Evolutionary conservation across 2,329 filamentous ascomycete species (phyloP).

Genomic region (Penicillium sp.): DNA sequence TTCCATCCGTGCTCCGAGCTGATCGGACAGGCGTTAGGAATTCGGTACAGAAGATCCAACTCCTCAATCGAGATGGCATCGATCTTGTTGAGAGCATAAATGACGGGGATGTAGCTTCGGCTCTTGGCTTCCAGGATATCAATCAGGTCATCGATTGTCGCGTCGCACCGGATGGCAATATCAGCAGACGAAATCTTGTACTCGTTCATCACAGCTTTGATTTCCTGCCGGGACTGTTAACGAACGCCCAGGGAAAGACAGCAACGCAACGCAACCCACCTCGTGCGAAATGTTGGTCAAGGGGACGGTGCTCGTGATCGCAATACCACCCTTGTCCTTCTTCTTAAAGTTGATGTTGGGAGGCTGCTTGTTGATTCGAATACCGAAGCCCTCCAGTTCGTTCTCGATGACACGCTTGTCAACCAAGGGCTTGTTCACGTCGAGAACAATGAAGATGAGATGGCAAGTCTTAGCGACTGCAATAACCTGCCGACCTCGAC

Average conservation of each 20-base stretch:
- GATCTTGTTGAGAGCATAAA: constrained; percentile 99
- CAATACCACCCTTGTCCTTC: constrained; percentile 97
- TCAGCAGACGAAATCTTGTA: constrained; percentile 96
- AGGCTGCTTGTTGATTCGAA: constrained; percentile 93
- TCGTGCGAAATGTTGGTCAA: constrained; percentile 90
- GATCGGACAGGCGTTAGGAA: constrained; percentile 94
- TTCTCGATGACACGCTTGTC: constrained; percentile 95
- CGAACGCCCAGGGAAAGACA: neutral
- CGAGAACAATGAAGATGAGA: constrained; percentile 96
- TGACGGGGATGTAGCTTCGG: constrained; percentile 95
- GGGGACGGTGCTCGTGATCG: constrained; percentile 91
- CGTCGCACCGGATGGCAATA: constrained; percentile 96
- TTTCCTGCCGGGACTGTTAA: constrained; percentile 57
- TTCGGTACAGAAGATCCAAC: constrained; percentile 90
- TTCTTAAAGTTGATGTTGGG: constrained; percentile 99
- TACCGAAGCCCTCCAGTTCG: constrained; percentile 95
- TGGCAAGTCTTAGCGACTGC: constrained; percentile 98
- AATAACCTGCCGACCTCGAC: constrained; percentile 96
- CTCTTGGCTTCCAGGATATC: constrained; percentile 93
- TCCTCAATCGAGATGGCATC: constrained; percentile 98
- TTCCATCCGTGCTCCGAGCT: constrained; percentile 98
- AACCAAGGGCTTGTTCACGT: constrained; percentile 96
- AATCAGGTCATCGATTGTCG: constrained; percentile 94
- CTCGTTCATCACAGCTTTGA: constrained; percentile 95
- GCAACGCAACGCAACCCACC: constrained; percentile 37